Evolutionary conservation across 164 flowering plant species (phyloP).

Genomic region (Santalum album): DNA sequence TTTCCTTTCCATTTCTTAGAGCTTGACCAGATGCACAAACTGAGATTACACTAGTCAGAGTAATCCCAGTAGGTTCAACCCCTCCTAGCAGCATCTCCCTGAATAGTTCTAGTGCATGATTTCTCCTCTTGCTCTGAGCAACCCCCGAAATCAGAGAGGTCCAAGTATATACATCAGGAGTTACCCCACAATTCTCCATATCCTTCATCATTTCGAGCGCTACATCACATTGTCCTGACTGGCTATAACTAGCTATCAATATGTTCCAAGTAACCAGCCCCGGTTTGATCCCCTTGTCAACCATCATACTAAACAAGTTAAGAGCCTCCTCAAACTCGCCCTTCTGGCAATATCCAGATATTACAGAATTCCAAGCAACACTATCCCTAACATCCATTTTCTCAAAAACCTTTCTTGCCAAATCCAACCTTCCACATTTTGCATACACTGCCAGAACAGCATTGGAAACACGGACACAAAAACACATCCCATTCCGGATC

Average conservation of each 20-base stretch:
- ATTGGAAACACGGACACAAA: slow-evolving; percentile 27
- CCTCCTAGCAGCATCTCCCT: slow-evolving; percentile 42
- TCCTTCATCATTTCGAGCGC: slow-evolving; percentile 43
- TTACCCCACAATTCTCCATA: slow-evolving; percentile 34
- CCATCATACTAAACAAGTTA: slow-evolving; percentile 37
- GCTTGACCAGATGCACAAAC: slow-evolving; percentile 39
- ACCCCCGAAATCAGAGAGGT: slow-evolving; percentile 35
- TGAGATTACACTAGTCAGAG: slow-evolving; percentile 38
- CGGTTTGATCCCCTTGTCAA: slow-evolving; percentile 31
- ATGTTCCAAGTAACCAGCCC: slow-evolving; percentile 50
- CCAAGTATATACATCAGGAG: slow-evolving; percentile 59
- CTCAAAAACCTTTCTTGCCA: slow-evolving; percentile 32
- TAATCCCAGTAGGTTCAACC: slow-evolving; percentile 45
- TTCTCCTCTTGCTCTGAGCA: slow-evolving; percentile 29
- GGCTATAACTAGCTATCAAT: slow-evolving; percentile 38
- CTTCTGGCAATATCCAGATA: slow-evolving; percentile 22
- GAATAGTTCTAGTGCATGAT: slow-evolving; percentile 38
- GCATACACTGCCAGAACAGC: slow-evolving; percentile 19
- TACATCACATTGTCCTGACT: slow-evolving; percentile 36
- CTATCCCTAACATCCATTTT: slow-evolving; percentile 38
- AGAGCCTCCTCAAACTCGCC: slow-evolving; percentile 35
- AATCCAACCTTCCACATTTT: slow-evolving; percentile 36
- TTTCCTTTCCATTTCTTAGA: slow-evolving; percentile 23
- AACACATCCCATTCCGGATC: slow-evolving; percentile 22
- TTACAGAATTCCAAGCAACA: slow-evolving; percentile 52